Evolutionary conservation across 352 stramenopile species (phyloP), one percentile per base, ranked within the genome.

Genomic region (Pythium aphanidermatum): DNA sequence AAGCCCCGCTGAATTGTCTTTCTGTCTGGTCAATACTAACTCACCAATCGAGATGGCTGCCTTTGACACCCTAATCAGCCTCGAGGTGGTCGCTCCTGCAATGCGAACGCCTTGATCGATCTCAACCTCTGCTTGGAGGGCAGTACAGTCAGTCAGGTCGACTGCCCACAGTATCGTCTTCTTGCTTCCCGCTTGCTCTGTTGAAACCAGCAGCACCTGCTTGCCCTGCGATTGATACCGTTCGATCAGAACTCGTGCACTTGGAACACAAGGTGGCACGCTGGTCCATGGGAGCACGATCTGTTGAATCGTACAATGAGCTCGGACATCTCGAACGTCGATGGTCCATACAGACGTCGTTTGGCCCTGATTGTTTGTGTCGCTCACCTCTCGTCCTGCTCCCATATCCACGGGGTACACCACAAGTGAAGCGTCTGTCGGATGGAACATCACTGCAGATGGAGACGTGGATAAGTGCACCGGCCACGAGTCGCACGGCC

Each of bases 401-500:
- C n/a, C n/a, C n/a, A n/a, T n/a, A n/a, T 45, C 23, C 12, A 46
- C 14, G 14, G 20, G 2, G 16, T 55, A 46, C n/a, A 62, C 7
- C 2, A 62, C 21, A 2, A 50, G 39, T 3, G 20, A 20, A 0
- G 33, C 3, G n/a, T 43, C 33, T 5, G 16, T 49, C 3, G 54
- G 46, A 38, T 62, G 46, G 30, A 62, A 62, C 10, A 62, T 16
- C 1, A 28, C 45, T n/a, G 38, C 11, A 11, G 16, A 27, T 25
- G 46, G 0, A 17, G 19, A 16, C 3, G n/a, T 28, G 12, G 16
- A 17, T 14, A 13, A 24, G 0, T 25, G n/a, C 8, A 52, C 12
- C 12, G 43, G 10, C 53, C 53, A 61, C 8, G 45, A 55, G 40
- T 61, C 46, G 10, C 38, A 51, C 13, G 39, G 53, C 16, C 14